These are phyloP conservation scores for Boletus rubescentipes DNA, from an alignment of 768 basidiomycete genomes.

Conservation along the genomic window DNA sequence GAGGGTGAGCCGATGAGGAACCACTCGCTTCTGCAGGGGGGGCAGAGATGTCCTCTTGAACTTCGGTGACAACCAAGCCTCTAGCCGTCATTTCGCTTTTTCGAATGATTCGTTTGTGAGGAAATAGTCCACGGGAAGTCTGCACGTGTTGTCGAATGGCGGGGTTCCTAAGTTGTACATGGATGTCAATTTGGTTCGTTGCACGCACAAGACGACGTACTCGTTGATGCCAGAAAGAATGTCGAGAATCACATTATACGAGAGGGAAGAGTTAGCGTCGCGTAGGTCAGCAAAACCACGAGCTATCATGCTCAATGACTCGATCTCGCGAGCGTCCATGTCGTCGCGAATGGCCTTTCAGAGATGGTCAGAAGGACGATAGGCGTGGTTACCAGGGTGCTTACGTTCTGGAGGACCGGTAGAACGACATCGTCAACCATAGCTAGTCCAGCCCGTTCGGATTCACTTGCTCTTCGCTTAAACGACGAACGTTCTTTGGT, in stretches of 20 bases:
- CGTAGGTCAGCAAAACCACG: conserved; percentile 88
- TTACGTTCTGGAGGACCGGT: conserved; percentile 73
- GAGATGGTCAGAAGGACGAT: conserved; percentile 2
- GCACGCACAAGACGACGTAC: conserved; percentile 46
- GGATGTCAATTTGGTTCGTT: conserved; percentile 5
- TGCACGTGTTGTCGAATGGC: conserved; percentile 82
- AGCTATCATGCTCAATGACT: conserved; percentile 85
- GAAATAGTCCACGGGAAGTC: conserved; percentile 76
- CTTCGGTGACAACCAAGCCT: conserved; percentile 81
- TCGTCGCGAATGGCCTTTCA: conserved; percentile 71
- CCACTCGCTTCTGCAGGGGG: conserved; percentile 39
- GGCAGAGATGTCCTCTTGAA: conserved; percentile 67
- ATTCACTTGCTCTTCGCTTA: conserved; percentile 53
- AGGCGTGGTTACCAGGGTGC: conserved; percentile 18
- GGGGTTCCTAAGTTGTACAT: conserved; percentile 53
- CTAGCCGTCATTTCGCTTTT: conserved; percentile 84
- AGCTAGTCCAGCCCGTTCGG: conserved; percentile 58
- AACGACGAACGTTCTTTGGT: conserved; percentile 40
- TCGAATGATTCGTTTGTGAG: conserved; percentile 74
- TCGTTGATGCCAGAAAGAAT: conserved; percentile 89
- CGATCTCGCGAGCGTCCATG: conserved; percentile 86
- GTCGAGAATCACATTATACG: conserved; percentile 87
- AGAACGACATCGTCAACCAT: conserved; percentile 85
- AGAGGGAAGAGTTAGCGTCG: conserved; percentile 78
- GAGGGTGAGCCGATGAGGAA: conserved; percentile 27